phyloP scores from a whole-genome alignment of 2,329 filamentous ascomycete species.

The Penicillium sp. region DNA sequence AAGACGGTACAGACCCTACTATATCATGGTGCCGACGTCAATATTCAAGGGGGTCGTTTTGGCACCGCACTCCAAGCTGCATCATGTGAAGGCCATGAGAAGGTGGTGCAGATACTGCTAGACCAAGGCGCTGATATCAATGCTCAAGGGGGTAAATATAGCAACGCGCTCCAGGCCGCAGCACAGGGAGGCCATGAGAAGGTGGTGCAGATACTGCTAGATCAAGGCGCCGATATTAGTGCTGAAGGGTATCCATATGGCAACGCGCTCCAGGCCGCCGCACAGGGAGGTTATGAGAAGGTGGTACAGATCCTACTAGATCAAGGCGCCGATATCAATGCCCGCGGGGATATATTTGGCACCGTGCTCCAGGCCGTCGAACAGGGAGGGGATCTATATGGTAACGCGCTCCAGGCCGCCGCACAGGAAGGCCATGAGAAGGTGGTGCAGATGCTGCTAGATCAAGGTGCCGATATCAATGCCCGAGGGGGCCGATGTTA shows the following conservation, averaged over 20 bases:
- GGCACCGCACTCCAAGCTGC: conserved; percentile 9
- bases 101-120: conserved; percentile 5
- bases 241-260: background rate
- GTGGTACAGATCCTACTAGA: conserved; percentile 5
- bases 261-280: conserved; percentile 3
- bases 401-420: background rate
- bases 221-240: conserved; percentile 4
- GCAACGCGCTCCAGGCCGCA: conserved; percentile 4
- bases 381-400: no score
- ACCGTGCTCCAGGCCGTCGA: no score
- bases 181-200: background rate
- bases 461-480: background rate
- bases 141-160: background rate
- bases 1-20: background rate
- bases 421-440: rapidly evolving
- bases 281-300: background rate
- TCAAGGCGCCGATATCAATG: background rate
- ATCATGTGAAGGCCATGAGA: background rate
- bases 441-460: background rate
- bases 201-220: background rate
- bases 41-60: background rate
- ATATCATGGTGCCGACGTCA: conserved; percentile 6
- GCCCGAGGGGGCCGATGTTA: no score
- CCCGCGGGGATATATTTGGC: background rate
- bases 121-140: background rate